phyloP scores from a whole-genome alignment of 148 eudicot species.

The Pouteria glomerata region DNA sequence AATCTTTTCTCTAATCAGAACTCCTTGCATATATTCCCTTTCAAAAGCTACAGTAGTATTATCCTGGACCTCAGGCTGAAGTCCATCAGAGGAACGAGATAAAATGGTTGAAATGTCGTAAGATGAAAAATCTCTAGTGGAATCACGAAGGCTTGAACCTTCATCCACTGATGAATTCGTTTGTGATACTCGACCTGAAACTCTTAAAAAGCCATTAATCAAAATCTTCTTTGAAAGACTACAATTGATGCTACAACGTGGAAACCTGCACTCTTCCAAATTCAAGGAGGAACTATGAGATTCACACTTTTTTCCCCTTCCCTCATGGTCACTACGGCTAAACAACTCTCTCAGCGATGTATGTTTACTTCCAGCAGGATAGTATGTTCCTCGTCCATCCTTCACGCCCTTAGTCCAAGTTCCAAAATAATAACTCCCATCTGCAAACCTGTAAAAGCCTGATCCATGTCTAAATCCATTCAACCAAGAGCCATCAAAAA shows the following conservation, averaged over 20 bases:
- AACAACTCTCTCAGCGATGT: conserved; percentile 44
- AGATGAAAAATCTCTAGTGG: conserved; percentile 34
- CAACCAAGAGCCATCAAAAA: conserved; percentile 85
- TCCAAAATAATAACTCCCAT: conserved; percentile 86
- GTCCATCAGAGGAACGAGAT: conserved; percentile 27
- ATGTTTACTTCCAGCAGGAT: conserved; percentile 74
- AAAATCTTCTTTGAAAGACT: conserved; percentile 58
- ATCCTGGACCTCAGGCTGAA: conserved; percentile 28
- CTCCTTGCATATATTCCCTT: conserved; percentile 94
- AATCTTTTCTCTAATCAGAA: conserved; percentile 64
- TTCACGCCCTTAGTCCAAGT: conserved; percentile 82
- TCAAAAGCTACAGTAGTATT: conserved; percentile 48
- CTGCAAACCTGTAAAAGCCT: conserved; percentile 68
- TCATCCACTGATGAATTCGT: conserved; percentile 32
- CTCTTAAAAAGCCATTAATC: conserved; percentile 31
- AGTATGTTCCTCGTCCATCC: conserved; percentile 86
- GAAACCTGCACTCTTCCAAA: conserved; percentile 26
- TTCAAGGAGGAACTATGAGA: conserved; percentile 35
- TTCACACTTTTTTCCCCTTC: conserved; percentile 23
- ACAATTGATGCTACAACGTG: conserved; percentile 33
- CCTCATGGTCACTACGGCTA: conserved; percentile 40
- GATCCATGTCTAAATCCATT: conserved; percentile 82
- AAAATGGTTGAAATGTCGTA: conserved; percentile 32
- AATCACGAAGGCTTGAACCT: conserved; percentile 34
- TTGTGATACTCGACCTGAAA: conserved; percentile 39